Conservation (phyloP, 352 stramenopile species). For the Globisporangium solare region DNA sequence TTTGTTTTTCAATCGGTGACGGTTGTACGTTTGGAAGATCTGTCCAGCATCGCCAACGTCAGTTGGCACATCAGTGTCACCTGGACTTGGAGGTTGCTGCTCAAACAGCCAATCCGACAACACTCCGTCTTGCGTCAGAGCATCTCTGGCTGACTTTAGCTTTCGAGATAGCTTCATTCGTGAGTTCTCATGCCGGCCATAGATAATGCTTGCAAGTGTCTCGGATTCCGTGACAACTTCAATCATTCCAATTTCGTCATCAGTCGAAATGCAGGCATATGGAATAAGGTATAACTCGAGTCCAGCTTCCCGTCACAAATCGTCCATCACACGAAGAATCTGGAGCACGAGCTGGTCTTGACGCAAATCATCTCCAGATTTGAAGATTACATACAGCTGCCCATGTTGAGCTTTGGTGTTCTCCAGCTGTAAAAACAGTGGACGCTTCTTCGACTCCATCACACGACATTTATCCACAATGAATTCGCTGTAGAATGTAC, state of each 20-base stretch:
- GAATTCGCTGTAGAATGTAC: conserved; percentile 74
- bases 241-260: conserved; percentile 85
- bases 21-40: neutral
- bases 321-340: conserved; percentile 89
- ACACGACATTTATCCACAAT: conserved; percentile 83
- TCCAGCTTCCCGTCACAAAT: conserved; percentile 80
- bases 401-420: conserved; percentile 60
- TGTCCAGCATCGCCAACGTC: neutral
- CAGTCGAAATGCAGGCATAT: conserved; percentile 87
- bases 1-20: neutral
- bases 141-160: conserved; percentile 61
- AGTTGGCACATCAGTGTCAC: neutral
- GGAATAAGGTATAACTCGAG: conserved; percentile 83
- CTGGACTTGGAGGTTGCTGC: neutral
- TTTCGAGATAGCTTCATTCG: conserved; percentile 61
- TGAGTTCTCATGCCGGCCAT: conserved; percentile 57
- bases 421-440: conserved; percentile 85
- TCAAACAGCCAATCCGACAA: conserved; percentile 75
- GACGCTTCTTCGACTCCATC: conserved; percentile 93
- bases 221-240: conserved; percentile 86
- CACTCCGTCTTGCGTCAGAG: conserved; percentile 51
- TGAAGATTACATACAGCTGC: conserved; percentile 86
- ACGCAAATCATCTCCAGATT: conserved; percentile 90
- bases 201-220: conserved; percentile 87
- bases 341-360: conserved; percentile 93